Evolutionary conservation across 108 stramenopile species (phyloP), one percentile per base, ranked within the genome.

Genomic region (Skeletonema menzelii): DNA sequence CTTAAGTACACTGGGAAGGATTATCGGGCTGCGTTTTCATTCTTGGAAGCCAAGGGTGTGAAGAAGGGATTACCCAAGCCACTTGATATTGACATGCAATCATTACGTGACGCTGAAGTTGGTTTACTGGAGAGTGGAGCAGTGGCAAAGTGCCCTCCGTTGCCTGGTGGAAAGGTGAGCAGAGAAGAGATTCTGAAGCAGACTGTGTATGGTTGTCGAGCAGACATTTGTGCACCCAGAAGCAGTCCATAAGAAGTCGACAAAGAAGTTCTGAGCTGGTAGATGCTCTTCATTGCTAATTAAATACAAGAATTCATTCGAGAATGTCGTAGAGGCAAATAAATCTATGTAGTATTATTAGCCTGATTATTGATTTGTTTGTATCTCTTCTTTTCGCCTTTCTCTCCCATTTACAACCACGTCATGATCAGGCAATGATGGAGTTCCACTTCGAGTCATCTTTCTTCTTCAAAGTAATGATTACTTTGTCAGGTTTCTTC

Each of bases 11-110:
- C 72, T 26, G 93, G 92, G 26, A 80, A 81, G 26, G 95, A 96
- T 55, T 98, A 93, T 70, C 82, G 93, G 38, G 76, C 59, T 30
- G 92, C 97, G 13, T 98, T 97, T 72, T 72, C 81, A 8, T 97
- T 97, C 53, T 73, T 97, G 64, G 88, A 92, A 75, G 87, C 75
- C 34, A 81, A 53, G 8, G 96, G 96, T 30, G 92, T 86, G n/a
- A 89, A 88, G 15, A 24, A 49, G 8, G 89, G 91, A 15, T 76
- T 82, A 55, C 94, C 96, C 0, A 88, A 93, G 67, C 96, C 96
- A 6, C 69, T 95, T 28, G 85, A 85, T 15, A 83, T 82, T 14
- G 96, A 97, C 65, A 74, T 97, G 76, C 72, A 94, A 70, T 57
- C 83, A 12, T 85, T 97, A 8, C 67, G 75, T 24, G 95, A 95